Base-by-base conservation (phyloP, 371 early-diverging fungal genomes). In the Mortierella sp. region DNA sequence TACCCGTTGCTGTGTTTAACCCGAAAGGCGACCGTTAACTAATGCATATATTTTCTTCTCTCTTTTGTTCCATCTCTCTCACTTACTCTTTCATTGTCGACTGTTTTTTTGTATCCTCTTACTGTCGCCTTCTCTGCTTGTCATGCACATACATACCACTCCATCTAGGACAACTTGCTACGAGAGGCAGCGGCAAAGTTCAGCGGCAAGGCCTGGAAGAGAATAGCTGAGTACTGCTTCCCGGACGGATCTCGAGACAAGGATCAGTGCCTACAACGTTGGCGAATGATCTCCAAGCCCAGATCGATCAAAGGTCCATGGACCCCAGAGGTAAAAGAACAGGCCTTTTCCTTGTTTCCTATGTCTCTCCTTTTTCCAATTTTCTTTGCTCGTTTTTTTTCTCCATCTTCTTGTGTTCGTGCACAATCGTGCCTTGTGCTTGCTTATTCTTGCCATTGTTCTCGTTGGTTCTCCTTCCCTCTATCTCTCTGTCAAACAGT, bases 251-350 rank as follows among this genome's bases (percentile, higher is more conserved):
- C 78, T 41, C 75, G 82, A 71, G 76, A 82, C 55, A 88, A 80
- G 49, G 77, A 78, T 29, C 85, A 82, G 77, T 88, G 82, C 41
- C 86, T 80, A 35, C 80, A 84, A 72, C 86, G 85, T 60, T 88
- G 85, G 83, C 71, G 83, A 71, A 82, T 85, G 82, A 82, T 84
- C 63, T 85, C 83, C 38, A 88, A 86, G 49, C 83, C 87, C 4
- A 74, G 81, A 65, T 88, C 87, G 14, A 81, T 88, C 71, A 88
- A 88, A 73, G 88, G 88, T 32, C 88, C 85, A 3, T 88, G 88
- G 88, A 88, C 88, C 32, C 81, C 88, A 11, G 88, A 88, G 82
- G 86, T 82, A 73, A 27, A 60, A 41, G 12, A n/a, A 54, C 48
- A 21, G 51, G 51, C 51, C 6, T 21, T 51, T 21, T 16, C 48